These are phyloP conservation scores for Bremia lactucae DNA, from an alignment of 352 stramenopile genomes.

Conservation along the genomic window DNA sequence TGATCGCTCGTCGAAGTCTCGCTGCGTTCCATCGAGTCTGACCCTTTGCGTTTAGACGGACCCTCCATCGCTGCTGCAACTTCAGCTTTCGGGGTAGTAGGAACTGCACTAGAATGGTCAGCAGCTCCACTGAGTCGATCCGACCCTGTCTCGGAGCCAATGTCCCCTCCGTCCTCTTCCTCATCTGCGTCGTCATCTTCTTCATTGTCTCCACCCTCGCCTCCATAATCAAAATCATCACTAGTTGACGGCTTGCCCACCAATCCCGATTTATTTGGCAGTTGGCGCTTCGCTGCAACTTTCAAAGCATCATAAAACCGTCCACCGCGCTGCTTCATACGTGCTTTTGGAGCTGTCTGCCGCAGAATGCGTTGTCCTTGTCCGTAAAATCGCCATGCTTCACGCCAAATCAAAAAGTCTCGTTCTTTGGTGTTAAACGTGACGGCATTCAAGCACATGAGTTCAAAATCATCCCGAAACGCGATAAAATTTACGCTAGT, in stretches of 20 bases:
- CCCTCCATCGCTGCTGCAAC: conserved; percentile 2
- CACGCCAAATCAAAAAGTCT: conserved; percentile 86
- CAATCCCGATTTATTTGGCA: conserved; percentile 73
- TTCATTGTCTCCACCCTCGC: conserved; percentile 22
- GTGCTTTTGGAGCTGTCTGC: conserved; percentile 57
- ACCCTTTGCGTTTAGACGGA: conserved; percentile 9
- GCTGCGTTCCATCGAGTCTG: conserved; percentile 3
- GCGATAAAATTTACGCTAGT: conserved; percentile 56
- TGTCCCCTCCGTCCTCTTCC: conserved; percentile 15
- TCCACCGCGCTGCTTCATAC: conserved; percentile 67
- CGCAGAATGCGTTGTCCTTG: conserved; percentile 64
- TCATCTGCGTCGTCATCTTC: conserved; percentile 24
- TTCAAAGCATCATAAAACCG: conserved; percentile 62
- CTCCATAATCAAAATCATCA: conserved; percentile 17
- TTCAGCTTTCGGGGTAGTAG: conserved; percentile 3
- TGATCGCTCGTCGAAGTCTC: conserved; percentile 2
- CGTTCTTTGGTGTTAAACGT: conserved; percentile 90
- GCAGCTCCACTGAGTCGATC: conserved; percentile 7
- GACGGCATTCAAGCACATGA: conserved; percentile 93
- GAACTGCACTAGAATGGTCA: conserved; percentile 11
- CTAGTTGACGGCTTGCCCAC: conserved; percentile 29
- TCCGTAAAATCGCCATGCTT: conserved; percentile 88
- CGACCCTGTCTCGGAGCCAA: conserved; percentile 17
- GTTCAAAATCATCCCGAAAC: conserved; percentile 89
- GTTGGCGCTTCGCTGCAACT: conserved; percentile 60